Evolutionary conservation across 306 rosid genomes (phyloP), one percentile per base, ranked within the genome.

Genomic region (Castanea mollissima): DNA sequence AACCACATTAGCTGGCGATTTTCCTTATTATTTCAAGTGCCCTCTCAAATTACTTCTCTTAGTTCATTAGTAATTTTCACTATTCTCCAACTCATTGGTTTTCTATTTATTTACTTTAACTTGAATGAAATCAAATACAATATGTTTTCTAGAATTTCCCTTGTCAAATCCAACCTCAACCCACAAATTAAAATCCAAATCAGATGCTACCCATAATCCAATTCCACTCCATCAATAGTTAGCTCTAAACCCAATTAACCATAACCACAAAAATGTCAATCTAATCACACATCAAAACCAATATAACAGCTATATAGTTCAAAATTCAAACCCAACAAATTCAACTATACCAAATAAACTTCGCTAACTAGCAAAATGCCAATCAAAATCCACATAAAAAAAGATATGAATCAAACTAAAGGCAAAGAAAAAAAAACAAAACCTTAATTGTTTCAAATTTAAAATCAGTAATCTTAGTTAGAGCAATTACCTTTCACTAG

Each of bases 401-500:
- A 41, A 25, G 27, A 25, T 25, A 25, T 25, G 27, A 25, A 25
- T 25, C 27, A 25, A 25, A 25, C 27, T 25, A 25, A 25, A 25
- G 27, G 1, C 27, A 25, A 25, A 25, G 27, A 25, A 25, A 25
- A 25, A 25, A 25, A 25, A 25, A 63, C 46, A 49, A 46, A 20
- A 16, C n/a, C 16, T n/a, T 5, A 19, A 72, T 10, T 15, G 19
- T 72, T 13, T 46, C 27, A 46, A 35, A 7, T 13, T 23, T 2
- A 70, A 1, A 51, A 46, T 60, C 49, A 38, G 80, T 14, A 23
- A 60, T 80, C 72, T 49, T 51, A 78, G 15, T 56, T 78, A 83
- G 76, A 35, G 76, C n/a, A 63, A 80, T 63, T 91, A 95, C 99
- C 98, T 93, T 59, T 81, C 90, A 79, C 83, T 79, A 64, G 87